Base-by-base conservation (phyloP, 179 eudicot species). In the Spinacia oleracea region DNA sequence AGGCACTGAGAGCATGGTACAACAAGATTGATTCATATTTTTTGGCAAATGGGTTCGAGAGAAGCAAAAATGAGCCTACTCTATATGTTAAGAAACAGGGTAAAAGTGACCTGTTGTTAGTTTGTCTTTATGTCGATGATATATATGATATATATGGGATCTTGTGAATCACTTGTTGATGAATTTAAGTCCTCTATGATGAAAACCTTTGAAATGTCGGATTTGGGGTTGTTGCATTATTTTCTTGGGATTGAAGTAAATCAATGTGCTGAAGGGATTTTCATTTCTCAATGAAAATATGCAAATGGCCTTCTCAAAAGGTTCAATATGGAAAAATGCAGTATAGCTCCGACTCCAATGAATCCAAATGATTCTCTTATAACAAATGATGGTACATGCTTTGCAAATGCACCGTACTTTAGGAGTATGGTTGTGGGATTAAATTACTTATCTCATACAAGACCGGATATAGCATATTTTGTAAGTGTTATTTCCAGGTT, bases 201-300 rank as follows among this genome's bases (percentile, higher is more conserved):
- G 56, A 51, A 12, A 12, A 51, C 6, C 6, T 51, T 51, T 77
- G 70, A 71, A 18, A 78, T 78, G 81, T 25, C 69, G 16, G 70
- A 72, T 29, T 73, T 79, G 77, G 72, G 72, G 1, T 46, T 72
- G 50, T 48, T 79, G 34, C 72, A 79, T 60, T 79, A 79, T 64
- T 78, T 78, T 70, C 40, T 78, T 59, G 70, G 59, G 8, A 9
- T 58, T 10, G 70, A 71, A 40, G 63, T 63, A 67, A 79, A 50
- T 21, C 31, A 73, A 65, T 42, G 42, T 42, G 14, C 27, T 7
- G 23, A 40, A 27, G 66, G 69, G 3, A 73, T 70, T n/a, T 82
- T 78, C 38, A 25, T 78, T 14, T 74, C 59, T 6, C 68, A 73
- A 78, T 0, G 40, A 29, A 81, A 81, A 51, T 74, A 80, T 48